phyloP scores from a whole-genome alignment of 768 basidiomycete genomes.

The Trametes cingulata region DNA sequence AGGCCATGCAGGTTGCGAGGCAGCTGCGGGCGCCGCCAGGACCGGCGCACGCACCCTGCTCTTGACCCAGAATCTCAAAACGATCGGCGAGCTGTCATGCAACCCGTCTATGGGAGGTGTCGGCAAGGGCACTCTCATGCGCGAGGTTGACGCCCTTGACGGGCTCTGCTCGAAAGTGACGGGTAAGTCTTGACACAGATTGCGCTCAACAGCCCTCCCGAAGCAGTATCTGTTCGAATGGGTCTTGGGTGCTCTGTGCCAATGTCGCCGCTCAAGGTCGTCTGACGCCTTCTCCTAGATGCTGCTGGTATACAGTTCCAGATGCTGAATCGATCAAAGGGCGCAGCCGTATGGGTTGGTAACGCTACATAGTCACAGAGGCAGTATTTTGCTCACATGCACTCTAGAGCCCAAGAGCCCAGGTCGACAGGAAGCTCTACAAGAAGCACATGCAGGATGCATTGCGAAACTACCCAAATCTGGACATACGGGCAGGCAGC shows the following conservation, averaged over 20 bases:
- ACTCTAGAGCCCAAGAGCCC: conserved; percentile 81
- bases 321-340: conserved; percentile 82
- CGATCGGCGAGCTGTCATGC: conserved; percentile 83
- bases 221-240: too few species aligned
- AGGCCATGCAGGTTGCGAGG: conserved; percentile 93
- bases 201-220: too few species aligned
- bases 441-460: conserved; percentile 78
- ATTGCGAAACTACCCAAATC: conserved; percentile 63
- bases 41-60: conserved; percentile 80
- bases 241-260: too few species aligned
- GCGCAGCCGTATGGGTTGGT: conserved; percentile 85
- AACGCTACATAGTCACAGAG: background rate
- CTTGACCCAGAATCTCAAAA: conserved; percentile 79
- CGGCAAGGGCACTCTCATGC: conserved; percentile 89
- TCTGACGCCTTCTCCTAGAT: conserved; percentile 44
- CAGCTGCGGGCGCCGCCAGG: conserved; percentile 82
- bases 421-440: conserved; percentile 85
- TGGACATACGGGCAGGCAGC: conserved; percentile 69
- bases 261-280: too few species aligned
- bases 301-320: conserved; percentile 89
- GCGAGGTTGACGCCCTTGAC: conserved; percentile 89
- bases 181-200: conserved; percentile 44
- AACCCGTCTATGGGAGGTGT: conserved; percentile 93
- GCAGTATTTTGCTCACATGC: background rate
- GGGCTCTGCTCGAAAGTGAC: conserved; percentile 83